Base-by-base conservation (phyloP, 2,329 filamentous ascomycete genomes). In the Colletotrichum tropicicola region DNA sequence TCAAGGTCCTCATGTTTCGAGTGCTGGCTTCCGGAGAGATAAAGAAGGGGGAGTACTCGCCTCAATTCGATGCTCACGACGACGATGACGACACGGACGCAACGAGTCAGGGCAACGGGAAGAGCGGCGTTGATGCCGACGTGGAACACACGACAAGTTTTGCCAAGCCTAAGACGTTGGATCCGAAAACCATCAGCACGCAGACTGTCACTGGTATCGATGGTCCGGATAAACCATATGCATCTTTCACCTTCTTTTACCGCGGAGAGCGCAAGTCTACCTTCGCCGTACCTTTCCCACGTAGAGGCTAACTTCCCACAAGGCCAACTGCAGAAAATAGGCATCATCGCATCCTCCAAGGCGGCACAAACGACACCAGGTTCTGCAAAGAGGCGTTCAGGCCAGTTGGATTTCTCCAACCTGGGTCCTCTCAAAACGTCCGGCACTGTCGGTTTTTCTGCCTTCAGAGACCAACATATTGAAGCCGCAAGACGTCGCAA, bases 121-220 rank as follows among this genome's bases (percentile, higher is more conserved):
- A 85, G 39, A 84, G 83, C 13, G 83, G 84, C 27, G 88, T 92
- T 65, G 92, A 94, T 71, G 91, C 89, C 41, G 93, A 97, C 73
- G 88, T 98, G 60, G 96, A 98, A 79, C 96, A 99, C 76, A 98
- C 96, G 2, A 98, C 96, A 7, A 97, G 94, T 75, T 98, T 98
- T 78, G 95, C 95, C 9, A 97, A 98, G 80, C 95, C 94, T 13
- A 98, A 98, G 84, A 92, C 93, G 2, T 85, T 98, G 56, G 97
- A 98, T 80, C 95, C 95, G 0, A 98, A 98, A 80, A 94, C 93
- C 3, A 99, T 99, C 74, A 98, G 94, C 74, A 99, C 96, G 3
- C 96, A 99, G 80, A 99, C 96, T 0, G 96, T 99, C n/a, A 98
- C 96, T 8, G 96, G 95, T 17, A 97, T 98, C 68, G 96, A 99